Conservation (phyloP, 768 basidiomycete species). For the Tulasnella sp. region DNA sequence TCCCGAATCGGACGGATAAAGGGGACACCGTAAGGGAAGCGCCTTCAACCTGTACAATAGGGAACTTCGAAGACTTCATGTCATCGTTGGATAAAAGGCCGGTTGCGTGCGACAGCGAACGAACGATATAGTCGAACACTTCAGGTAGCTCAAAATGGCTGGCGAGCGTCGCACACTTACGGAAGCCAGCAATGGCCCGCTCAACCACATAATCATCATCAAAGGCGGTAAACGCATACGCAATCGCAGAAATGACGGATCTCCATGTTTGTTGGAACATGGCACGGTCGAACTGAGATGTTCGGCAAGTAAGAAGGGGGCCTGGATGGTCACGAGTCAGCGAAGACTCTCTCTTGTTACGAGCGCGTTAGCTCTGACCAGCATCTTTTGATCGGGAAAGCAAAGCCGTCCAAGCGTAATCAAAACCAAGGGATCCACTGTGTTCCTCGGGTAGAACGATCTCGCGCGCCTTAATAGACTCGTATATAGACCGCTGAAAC, state of each 20-base stretch:
- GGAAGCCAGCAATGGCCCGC: conserved; percentile 88
- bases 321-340: conserved; percentile 29
- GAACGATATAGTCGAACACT: conserved; percentile 93
- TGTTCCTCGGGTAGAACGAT: conserved; percentile 98
- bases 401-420: conserved; percentile 98
- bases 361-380: conserved; percentile 36
- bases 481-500: conserved; percentile 73
- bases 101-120: conserved; percentile 86
- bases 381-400: conserved; percentile 69
- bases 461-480: conserved; percentile 87
- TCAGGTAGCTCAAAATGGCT: conserved; percentile 82
- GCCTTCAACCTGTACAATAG: conserved; percentile 80
- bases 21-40: conserved; percentile 85
- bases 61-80: conserved; percentile 69
- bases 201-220: conserved; percentile 97
- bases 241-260: conserved; percentile 85
- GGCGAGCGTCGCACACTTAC: conserved; percentile 90
- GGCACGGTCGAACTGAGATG: conserved; percentile 69
- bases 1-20: conserved; percentile 86
- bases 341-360: not conserved
- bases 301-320: conserved; percentile 65
- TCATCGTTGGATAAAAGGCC: conserved; percentile 61
- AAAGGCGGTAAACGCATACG: conserved; percentile 90
- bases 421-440: conserved; percentile 90
- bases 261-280: conserved; percentile 96